Evolutionary conservation across 139 green algal genomes (phyloP).

Genomic region (Chlamydomonas urium): DNA sequence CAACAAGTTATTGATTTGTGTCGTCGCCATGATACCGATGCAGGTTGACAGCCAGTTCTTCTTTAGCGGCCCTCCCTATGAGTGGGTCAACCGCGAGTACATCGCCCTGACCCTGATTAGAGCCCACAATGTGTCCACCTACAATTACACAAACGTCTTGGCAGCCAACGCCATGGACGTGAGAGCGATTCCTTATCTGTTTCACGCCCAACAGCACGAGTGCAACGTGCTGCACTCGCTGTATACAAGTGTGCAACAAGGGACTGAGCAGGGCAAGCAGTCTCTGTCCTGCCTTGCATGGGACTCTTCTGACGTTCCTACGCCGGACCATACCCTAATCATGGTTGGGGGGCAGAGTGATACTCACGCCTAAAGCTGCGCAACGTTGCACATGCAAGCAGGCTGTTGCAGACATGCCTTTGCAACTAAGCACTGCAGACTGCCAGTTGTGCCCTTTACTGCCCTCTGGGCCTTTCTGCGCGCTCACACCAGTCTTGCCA

Average conservation of each 20-base stretch:
- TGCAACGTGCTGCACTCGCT: background rate
- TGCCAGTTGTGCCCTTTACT: no score
- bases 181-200: no score
- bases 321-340: background rate
- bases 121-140: background rate
- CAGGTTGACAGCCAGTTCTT: constrained; percentile 7
- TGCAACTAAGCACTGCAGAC: no score
- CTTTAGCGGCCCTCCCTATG: background rate
- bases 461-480: no score
- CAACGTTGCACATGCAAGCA: no score
- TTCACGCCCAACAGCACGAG: background rate
- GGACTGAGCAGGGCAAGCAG: background rate
- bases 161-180: background rate
- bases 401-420: no score
- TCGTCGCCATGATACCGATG: no score
- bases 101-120: background rate
- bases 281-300: background rate
- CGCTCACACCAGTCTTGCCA: no score
- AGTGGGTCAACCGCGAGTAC: background rate
- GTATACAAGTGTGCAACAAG: background rate
- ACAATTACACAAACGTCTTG: background rate
- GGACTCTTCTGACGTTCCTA: background rate
- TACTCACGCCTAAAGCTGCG: no score
- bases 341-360: no score
- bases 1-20: no score